A percentile compares a stretch with the other conserved stretches of the same genome.
Evolutionary conservation across 306 rosid genomes (phyloP).

Genomic region (Begonia masoniana): DNA sequence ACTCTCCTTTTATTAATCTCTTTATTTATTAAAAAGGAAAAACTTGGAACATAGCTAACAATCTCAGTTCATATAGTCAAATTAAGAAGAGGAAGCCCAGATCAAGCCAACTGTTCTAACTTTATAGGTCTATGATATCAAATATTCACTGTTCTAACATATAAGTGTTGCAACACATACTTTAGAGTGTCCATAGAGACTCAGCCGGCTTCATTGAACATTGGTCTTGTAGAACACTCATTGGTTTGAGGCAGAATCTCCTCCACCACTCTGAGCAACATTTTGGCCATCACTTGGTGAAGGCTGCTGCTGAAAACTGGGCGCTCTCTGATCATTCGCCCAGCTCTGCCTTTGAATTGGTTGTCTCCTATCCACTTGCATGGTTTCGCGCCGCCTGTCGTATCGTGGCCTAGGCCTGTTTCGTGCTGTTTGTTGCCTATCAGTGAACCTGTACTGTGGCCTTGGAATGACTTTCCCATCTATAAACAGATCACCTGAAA

Average conservation of each 20-base stretch:
- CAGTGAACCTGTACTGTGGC: slow-evolving; percentile 66
- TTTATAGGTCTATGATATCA: too few relatives aligned
- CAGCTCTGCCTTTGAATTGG: slow-evolving; percentile 30
- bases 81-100: not conserved
- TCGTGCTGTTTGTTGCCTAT: slow-evolving; percentile 34
- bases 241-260: slow-evolving; percentile 3
- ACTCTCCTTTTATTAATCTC: too few relatives aligned
- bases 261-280: slow-evolving; percentile 13
- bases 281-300: slow-evolving; percentile 18
- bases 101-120: too few relatives aligned
- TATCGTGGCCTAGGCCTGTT: slow-evolving; percentile 70
- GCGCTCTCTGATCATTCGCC: slow-evolving; percentile 30
- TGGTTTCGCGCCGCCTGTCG: slow-evolving; percentile 55
- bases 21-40: too few relatives aligned
- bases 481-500: slow-evolving; percentile 67
- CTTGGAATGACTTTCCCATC: slow-evolving; percentile 84
- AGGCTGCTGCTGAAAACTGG: slow-evolving; percentile 19
- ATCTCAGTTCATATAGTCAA: too few relatives aligned
- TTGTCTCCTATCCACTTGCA: slow-evolving; percentile 52
- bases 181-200: not conserved
- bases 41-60: too few relatives aligned
- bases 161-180: not conserved
- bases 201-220: slow-evolving; percentile 3
- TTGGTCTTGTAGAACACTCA: slow-evolving; percentile 8
- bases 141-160: not conserved